Evolutionary conservation across 2,329 filamentous ascomycete genomes (phyloP), one percentile per base, ranked within the genome.

Genomic region (Microsporum audouinii): DNA sequence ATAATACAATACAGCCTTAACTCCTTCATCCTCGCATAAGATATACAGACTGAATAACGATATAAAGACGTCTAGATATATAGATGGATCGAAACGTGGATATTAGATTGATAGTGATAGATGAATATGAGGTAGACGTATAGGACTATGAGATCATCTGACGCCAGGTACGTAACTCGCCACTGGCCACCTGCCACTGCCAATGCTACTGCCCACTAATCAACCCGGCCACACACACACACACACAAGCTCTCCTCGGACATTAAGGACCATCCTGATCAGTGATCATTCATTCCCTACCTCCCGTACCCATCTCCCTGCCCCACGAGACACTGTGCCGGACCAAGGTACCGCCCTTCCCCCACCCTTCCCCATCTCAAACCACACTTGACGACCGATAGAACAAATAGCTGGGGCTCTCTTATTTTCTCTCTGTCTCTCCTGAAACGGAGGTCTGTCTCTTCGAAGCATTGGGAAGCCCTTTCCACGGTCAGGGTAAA

Each of bases 211-310:
- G 14, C 45, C 45, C 14, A 8, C 41, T n/a, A 4, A 3, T 14
- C 41, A 4, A 6, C 45, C 17, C 2, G 5, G 8, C 4, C 3
- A 2, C 23, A 23, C 45, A 4, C 3, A 2, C 23, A 23, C 45
- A 4, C 10, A n/a, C 10, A 49, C 45, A 8, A 23, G n/a, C 45
- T 27, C 49, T 49, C 45, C 45, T 53, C 27, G 47, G 49, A 36
- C 49, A 55, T 55, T 36, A 55, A 55, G 49, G 49, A 36, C 49
- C 49, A 55, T 36, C 49, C 49, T 55, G 49, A 55, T 55, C 49
- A 55, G 8, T 55, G 49, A 55, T 55, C 49, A 55, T 33, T 7
- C 45, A 10, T 49, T 27, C 45, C 23, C 8, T 7, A 49, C 8
- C 43, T 47, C 43, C 23, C 43, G n/a, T 27, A 8, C 43, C 23